These are phyloP conservation scores for Plasmodium coatneyi DNA, from an alignment of 169 alveolate species.

Conservation along the genomic window DNA sequence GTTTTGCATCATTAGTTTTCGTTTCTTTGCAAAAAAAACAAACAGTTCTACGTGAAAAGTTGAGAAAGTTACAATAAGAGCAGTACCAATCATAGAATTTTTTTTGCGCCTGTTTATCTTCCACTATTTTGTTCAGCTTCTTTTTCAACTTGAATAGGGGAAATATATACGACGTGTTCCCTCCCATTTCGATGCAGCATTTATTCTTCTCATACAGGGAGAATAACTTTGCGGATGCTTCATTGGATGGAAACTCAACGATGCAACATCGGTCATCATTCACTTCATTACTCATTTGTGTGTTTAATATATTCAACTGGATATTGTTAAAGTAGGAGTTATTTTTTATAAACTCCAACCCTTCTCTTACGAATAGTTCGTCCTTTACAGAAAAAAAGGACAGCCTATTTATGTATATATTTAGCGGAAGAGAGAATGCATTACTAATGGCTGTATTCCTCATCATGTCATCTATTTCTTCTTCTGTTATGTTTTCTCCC, in stretches of 20 bases:
- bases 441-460: conserved; percentile 80
- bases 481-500: conserved; percentile 73
- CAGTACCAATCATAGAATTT: conserved; percentile 82
- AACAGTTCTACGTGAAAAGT: conserved; percentile 77
- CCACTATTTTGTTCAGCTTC: conserved; percentile 6
- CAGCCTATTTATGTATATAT: conserved; percentile 58
- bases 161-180: conserved; percentile 53
- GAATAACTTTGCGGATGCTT: conserved; percentile 69
- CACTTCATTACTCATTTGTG: conserved; percentile 9
- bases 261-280: conserved; percentile 65
- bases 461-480: conserved; percentile 80
- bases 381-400: conserved; percentile 49
- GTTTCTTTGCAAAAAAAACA: conserved; percentile 68
- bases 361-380: conserved; percentile 56
- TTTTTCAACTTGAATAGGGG: conserved; percentile 30
- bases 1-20: conserved; percentile 51
- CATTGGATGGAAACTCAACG: conserved; percentile 64
- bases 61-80: conserved; percentile 82
- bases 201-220: conserved; percentile 73
- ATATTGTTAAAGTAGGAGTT: conserved; percentile 59
- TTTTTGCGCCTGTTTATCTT: conserved; percentile 32
- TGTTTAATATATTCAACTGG: conserved; percentile 18
- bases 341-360: conserved; percentile 63
- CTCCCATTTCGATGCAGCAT: conserved; percentile 17
- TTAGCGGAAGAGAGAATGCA: conserved; percentile 81